Conservation (phyloP, 2,329 filamentous ascomycete species). For the Colletotrichum siamense region DNA sequence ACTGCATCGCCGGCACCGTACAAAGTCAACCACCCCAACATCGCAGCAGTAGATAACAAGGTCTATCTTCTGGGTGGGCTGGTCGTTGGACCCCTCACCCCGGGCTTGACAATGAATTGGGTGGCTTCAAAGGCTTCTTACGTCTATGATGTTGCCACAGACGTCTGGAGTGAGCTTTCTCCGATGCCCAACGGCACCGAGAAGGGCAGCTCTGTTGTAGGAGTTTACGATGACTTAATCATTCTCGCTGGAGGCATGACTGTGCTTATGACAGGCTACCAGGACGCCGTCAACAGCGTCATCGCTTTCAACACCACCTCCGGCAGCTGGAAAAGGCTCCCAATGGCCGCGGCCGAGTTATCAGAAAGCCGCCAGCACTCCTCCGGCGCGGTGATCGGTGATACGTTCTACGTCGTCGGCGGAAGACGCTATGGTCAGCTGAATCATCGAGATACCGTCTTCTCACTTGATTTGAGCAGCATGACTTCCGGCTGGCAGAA, state of each 20-base stretch:
- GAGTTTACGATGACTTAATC: conserved; percentile 33
- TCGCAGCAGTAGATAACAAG: conserved; percentile 36
- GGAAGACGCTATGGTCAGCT: conserved; percentile 34
- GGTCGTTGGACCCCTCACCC: conserved; percentile 22
- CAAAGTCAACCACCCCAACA: conserved; percentile 41
- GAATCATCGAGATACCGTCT: conserved; percentile 39
- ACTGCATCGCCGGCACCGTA: conserved; percentile 30
- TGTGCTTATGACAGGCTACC: conserved; percentile 23
- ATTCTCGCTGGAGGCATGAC: conserved; percentile 44
- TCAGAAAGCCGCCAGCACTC: conserved; percentile 40
- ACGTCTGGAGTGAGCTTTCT: conserved; percentile 32
- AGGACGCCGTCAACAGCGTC: conserved; percentile 33
- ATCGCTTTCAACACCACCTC: conserved; percentile 33
- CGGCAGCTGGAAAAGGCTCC: conserved; percentile 31
- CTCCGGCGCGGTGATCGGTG: conserved; percentile 30
- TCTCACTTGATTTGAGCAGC: conserved; percentile 34
- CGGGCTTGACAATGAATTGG: conserved; percentile 25
- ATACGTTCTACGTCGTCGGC: conserved; percentile 40
- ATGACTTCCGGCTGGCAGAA: conserved; percentile 31
- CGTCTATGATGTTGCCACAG: conserved; percentile 32
- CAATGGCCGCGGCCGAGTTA: conserved; percentile 26
- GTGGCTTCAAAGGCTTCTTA: conserved; percentile 28
- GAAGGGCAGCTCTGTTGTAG: conserved; percentile 37
- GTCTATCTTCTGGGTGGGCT: conserved; percentile 42
- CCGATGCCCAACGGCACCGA: conserved; percentile 30